Conservation (phyloP, 352 stramenopile genomes). For the Phytopythium helicoides region DNA sequence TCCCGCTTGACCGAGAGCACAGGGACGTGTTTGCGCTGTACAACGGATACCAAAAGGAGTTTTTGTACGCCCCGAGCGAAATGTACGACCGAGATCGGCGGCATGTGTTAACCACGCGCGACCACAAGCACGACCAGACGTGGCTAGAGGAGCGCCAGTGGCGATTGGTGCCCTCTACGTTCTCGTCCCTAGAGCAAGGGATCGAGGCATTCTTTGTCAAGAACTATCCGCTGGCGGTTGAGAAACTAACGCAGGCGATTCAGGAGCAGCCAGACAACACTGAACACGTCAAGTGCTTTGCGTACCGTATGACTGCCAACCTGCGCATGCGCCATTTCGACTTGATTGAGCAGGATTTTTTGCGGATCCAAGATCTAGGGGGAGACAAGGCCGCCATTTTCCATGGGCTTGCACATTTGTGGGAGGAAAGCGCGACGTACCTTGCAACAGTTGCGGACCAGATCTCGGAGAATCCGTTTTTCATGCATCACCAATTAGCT, state of each 20-base stretch:
- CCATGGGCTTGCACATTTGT: constrained; percentile 65
- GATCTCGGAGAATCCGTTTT: constrained; percentile 39
- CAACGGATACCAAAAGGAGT: constrained; percentile 73
- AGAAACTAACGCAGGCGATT: constrained; percentile 42
- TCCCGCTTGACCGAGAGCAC: constrained; percentile 29
- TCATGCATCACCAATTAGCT: constrained; percentile 53
- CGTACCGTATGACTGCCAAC: constrained; percentile 73
- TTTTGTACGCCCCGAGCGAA: constrained; percentile 55
- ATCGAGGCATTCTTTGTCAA: constrained; percentile 74
- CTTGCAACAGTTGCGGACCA: constrained; percentile 35
- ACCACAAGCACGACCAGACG: constrained; percentile 14
- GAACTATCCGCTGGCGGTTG: constrained; percentile 55
- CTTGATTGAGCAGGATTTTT: constrained; percentile 44
- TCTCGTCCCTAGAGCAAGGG: constrained; percentile 48
- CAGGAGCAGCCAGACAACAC: constrained; percentile 52
- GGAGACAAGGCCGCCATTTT: constrained; percentile 77
- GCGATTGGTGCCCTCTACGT: constrained; percentile 35
- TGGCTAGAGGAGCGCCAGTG: constrained; percentile 43
- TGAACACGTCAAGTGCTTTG: constrained; percentile 71
- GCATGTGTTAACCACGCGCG: constrained; percentile 43
- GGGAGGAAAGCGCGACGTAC: constrained; percentile 61
- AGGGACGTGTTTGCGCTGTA: constrained; percentile 72
- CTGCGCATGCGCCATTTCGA: constrained; percentile 56
- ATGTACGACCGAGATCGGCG: constrained; percentile 56
- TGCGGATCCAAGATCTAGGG: constrained; percentile 49